These are phyloP conservation scores for Grammothele lineata DNA, from an alignment of 768 basidiomycete species.

Conservation along the genomic window DNA sequence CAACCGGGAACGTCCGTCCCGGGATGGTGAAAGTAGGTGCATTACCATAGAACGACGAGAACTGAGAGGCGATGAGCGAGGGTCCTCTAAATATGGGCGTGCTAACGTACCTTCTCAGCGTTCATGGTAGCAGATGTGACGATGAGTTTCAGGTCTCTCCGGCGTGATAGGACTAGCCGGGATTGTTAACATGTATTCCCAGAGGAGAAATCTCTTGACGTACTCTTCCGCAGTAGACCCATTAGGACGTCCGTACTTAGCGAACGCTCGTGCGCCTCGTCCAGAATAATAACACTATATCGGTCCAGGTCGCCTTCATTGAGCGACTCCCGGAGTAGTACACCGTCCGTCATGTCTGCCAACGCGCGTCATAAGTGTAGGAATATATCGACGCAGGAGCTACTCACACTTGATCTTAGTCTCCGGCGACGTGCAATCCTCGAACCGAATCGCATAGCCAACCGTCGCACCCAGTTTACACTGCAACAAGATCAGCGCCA, in stretches of 20 bases:
- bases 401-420: slow-evolving; percentile 96
- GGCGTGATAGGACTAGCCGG: slow-evolving; percentile 55
- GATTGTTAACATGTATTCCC: neutral
- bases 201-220: slow-evolving; percentile 23
- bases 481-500: slow-evolving; percentile 31
- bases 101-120: slow-evolving; percentile 77
- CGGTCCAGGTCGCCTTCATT: slow-evolving; percentile 98
- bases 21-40: slow-evolving; percentile 94
- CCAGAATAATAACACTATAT: slow-evolving; percentile 96
- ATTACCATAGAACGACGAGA: slow-evolving; percentile 92
- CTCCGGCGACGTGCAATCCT: slow-evolving; percentile 91
- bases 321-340: slow-evolving; percentile 93
- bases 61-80: slow-evolving; percentile 43
- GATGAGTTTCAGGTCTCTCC: slow-evolving; percentile 92
- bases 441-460: slow-evolving; percentile 97
- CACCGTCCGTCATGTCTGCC: slow-evolving; percentile 97
- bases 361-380: neutral
- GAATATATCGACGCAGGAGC: neutral
- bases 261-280: slow-evolving; percentile 97
- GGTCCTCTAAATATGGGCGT: neutral
- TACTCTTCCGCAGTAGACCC: slow-evolving; percentile 93
- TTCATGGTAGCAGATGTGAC: slow-evolving; percentile 99
- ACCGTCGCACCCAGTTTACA: slow-evolving; percentile 89
- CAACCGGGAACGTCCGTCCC: slow-evolving; percentile 95
- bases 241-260: slow-evolving; percentile 97